These are phyloP conservation scores for Barbatosphaeria neglecta DNA, from an alignment of 495 filamentous ascomycete genomes.

Conservation along the genomic window DNA sequence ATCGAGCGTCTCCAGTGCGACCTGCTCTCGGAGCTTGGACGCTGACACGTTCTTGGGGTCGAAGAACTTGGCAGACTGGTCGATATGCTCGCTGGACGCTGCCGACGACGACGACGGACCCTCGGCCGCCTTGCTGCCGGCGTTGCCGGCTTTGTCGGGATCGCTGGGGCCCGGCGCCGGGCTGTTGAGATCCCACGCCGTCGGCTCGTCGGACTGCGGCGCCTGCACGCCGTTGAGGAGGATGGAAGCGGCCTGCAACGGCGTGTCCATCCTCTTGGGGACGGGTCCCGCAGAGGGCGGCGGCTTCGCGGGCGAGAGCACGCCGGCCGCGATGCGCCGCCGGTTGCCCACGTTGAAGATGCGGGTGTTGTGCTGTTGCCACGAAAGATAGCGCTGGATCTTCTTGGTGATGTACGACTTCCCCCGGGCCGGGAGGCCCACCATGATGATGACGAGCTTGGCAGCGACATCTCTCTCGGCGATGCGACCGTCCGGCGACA, in stretches of 20 bases:
- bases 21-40: slow-evolving; percentile 74
- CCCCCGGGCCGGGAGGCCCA: slow-evolving; percentile 84
- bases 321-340: slow-evolving; percentile 65
- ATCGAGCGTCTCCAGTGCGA: slow-evolving; percentile 83
- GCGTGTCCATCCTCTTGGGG: slow-evolving; percentile 18
- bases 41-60: slow-evolving; percentile 81
- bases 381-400: slow-evolving; percentile 85
- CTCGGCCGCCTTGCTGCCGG: slow-evolving; percentile 2
- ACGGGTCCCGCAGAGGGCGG: slow-evolving; percentile 9
- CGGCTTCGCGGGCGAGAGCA: slow-evolving; percentile 13
- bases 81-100: slow-evolving; percentile 59
- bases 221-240: slow-evolving; percentile 31
- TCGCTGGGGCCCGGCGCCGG: too few species aligned
- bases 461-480: slow-evolving; percentile 83
- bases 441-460: slow-evolving; percentile 97
- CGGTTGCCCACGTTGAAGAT: slow-evolving; percentile 98
- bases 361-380: slow-evolving; percentile 87
- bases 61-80: slow-evolving; percentile 90
- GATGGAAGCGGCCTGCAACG: slow-evolving; percentile 34
- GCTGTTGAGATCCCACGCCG: slow-evolving; percentile 20
- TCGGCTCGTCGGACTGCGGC: slow-evolving; percentile 19
- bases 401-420: slow-evolving; percentile 99
- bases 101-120: too few species aligned
- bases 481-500: slow-evolving; percentile 89
- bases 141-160: neutral